Conservation (phyloP, 192 early-diverging fungal genomes). For the Mortierella claussenii region DNA sequence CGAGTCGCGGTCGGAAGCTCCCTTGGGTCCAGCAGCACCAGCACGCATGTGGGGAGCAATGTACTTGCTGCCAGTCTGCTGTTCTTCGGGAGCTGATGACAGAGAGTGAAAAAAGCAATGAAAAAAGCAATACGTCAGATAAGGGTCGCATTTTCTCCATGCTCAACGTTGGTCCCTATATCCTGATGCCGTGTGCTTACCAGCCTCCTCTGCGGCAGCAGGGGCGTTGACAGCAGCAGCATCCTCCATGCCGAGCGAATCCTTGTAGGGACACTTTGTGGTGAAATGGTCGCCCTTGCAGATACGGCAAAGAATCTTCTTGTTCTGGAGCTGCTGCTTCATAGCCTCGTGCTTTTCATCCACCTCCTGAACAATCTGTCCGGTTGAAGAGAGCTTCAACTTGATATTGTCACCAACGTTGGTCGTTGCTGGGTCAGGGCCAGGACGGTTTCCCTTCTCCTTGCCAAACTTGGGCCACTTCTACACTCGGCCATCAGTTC, state of each 20-base stretch:
- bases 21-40: slow-evolving; percentile 43
- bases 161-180: background rate
- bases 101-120: background rate
- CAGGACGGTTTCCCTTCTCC: slow-evolving; percentile 77
- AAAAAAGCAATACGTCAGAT: background rate
- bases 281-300: slow-evolving; percentile 98
- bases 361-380: slow-evolving; percentile 69
- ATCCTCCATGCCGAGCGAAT: slow-evolving; percentile 85
- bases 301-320: slow-evolving; percentile 92
- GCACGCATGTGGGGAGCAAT: slow-evolving; percentile 87
- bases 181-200: slow-evolving; percentile 22
- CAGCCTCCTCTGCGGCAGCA: slow-evolving; percentile 57
- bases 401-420: slow-evolving; percentile 87
- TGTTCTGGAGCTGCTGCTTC: slow-evolving; percentile 70
- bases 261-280: slow-evolving; percentile 98
- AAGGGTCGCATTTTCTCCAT: background rate
- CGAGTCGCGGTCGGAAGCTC: slow-evolving; percentile 54
- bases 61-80: slow-evolving; percentile 73
- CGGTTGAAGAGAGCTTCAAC: slow-evolving; percentile 82
- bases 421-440: slow-evolving; percentile 91
- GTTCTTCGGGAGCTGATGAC: slow-evolving; percentile 31
- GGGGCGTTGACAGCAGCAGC: slow-evolving; percentile 56
- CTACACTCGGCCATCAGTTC: slow-evolving; percentile 37
- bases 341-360: slow-evolving; percentile 73
- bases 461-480: slow-evolving; percentile 96